Evolutionary conservation across 2,329 filamentous ascomycete species (phyloP).

Genomic region (Scedosporium dehoogii): DNA sequence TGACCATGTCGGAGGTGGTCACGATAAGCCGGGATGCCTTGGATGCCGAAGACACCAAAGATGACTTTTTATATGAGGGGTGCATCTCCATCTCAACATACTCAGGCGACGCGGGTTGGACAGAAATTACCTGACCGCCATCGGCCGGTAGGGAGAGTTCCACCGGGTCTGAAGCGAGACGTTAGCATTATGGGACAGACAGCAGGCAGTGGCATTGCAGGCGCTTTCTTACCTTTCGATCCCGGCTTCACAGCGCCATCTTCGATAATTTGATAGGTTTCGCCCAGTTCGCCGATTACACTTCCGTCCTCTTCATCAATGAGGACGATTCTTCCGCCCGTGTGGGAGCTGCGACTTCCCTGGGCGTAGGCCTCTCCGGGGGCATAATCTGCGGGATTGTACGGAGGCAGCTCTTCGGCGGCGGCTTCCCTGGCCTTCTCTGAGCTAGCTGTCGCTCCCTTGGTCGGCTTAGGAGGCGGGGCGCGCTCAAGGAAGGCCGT

Average conservation of each 20-base stretch:
- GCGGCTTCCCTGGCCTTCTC: slow-evolving; percentile 30
- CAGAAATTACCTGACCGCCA: slow-evolving; percentile 52
- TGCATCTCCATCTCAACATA: slow-evolving; percentile 72
- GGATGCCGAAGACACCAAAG: slow-evolving; percentile 76
- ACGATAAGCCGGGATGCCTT: slow-evolving; percentile 87
- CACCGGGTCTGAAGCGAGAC: slow-evolving; percentile 49
- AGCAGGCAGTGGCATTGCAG: background rate
- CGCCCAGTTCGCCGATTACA: slow-evolving; percentile 82
- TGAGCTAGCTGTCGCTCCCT: slow-evolving; percentile 13
- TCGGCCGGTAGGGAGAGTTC: slow-evolving; percentile 66
- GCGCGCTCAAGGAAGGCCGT: slow-evolving; percentile 88
- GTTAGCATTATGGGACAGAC: background rate
- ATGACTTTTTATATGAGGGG: slow-evolving; percentile 83
- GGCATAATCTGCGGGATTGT: slow-evolving; percentile 74
- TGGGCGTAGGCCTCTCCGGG: slow-evolving; percentile 70
- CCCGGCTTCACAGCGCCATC: slow-evolving; percentile 66
- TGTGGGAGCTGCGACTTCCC: slow-evolving; percentile 43
- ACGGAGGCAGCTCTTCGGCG: slow-evolving; percentile 44
- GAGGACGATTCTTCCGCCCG: slow-evolving; percentile 72
- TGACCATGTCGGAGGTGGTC: slow-evolving; percentile 70
- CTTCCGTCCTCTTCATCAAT: slow-evolving; percentile 94
- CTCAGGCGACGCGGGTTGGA: slow-evolving; percentile 57
- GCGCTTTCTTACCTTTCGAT: slow-evolving; percentile 67
- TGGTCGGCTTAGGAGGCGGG: slow-evolving; percentile 41
- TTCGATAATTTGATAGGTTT: slow-evolving; percentile 73